These are phyloP conservation scores for Nicotiana tabacum DNA, from an alignment of 257 asterid species.

Conservation along the genomic window DNA sequence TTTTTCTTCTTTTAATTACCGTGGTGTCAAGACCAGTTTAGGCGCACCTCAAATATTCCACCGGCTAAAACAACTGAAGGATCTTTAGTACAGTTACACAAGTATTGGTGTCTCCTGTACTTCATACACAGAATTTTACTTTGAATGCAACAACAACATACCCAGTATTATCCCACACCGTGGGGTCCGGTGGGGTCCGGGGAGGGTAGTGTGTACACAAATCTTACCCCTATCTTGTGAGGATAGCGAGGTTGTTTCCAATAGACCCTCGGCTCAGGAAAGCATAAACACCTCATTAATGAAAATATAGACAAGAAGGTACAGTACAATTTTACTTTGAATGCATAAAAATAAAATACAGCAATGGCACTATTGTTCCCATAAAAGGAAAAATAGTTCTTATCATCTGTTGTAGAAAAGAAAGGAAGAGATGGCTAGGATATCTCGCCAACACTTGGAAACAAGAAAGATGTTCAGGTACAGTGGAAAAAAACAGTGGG, in stretches of 20 bases:
- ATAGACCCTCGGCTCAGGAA: too few relatives aligned
- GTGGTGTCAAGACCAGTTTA: too few relatives aligned
- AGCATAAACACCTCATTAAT: too few relatives aligned
- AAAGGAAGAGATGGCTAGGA: not conserved
- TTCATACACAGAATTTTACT: not conserved
- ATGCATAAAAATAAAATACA: not conserved
- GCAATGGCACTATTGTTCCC: not conserved
- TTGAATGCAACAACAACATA: not conserved
- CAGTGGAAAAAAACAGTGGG: not conserved
- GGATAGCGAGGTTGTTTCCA: too few relatives aligned
- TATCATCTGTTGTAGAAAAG: not conserved
- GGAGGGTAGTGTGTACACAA: too few relatives aligned
- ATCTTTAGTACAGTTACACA: not conserved
- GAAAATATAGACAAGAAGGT: too few relatives aligned
- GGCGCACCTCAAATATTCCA: too few relatives aligned
- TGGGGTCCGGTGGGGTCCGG: too few relatives aligned
- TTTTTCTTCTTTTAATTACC: too few relatives aligned
- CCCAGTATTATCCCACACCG: too few relatives aligned
- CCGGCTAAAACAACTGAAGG: not conserved
- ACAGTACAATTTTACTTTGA: not conserved
- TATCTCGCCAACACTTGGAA: not conserved
- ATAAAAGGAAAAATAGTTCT: not conserved
- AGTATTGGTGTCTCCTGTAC: not conserved
- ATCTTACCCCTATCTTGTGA: too few relatives aligned
- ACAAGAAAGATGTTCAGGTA: not conserved